Evolutionary conservation across 805 yeast species (phyloP).

Genomic region (Saturnispora dispora): DNA sequence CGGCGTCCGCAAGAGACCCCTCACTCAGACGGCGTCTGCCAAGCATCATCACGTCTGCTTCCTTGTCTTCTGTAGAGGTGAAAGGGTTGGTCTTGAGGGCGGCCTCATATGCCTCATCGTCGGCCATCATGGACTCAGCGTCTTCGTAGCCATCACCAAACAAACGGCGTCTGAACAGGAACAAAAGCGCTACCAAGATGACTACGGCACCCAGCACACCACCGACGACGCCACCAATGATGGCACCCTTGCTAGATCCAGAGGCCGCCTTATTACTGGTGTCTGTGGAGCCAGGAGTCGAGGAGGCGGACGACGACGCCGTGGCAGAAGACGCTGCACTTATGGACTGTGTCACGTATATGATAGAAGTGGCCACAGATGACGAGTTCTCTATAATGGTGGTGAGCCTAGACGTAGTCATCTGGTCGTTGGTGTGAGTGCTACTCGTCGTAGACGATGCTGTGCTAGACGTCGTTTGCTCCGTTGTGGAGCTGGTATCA

Average conservation of each 20-base stretch:
- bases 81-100: conserved; percentile 61
- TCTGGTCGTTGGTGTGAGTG: conserved; percentile 1
- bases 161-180: conserved; percentile 29
- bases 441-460: conserved; percentile 3
- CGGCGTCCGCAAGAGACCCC: conserved; percentile 80
- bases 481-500: not conserved
- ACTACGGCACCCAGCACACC: conserved; percentile 26
- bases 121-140: conserved; percentile 34
- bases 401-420: conserved; percentile 12
- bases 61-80: conserved; percentile 42
- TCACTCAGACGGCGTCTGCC: conserved; percentile 79
- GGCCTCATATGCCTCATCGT: conserved; percentile 50
- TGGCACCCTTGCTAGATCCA: conserved; percentile 23
- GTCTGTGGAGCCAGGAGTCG: not conserved
- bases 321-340: conserved; percentile 15
- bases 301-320: conserved; percentile 17
- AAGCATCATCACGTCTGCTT: conserved; percentile 46
- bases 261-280: not conserved
- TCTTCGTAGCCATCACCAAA: conserved; percentile 24
- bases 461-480: conserved; percentile 8
- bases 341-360: conserved; percentile 22
- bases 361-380: conserved; percentile 20
- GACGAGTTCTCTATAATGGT: conserved; percentile 17
- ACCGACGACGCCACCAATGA: conserved; percentile 31
- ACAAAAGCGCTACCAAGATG: conserved; percentile 22